Evolutionary conservation across 2,329 filamentous ascomycete genomes (phyloP).

Genomic region (Stachybotrys echinatus): DNA sequence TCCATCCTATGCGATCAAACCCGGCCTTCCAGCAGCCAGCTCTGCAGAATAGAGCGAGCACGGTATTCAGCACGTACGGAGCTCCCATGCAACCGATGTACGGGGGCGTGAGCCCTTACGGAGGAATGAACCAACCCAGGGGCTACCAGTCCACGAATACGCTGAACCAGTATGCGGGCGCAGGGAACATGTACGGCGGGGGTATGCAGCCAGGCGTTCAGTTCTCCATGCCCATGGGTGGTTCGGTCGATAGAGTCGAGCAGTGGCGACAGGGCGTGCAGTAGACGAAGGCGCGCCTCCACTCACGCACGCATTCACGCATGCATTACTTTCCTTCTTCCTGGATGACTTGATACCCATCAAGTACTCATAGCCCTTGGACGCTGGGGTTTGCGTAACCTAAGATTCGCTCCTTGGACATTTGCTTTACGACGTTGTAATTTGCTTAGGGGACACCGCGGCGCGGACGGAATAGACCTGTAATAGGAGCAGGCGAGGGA

Average conservation of each 20-base stretch:
- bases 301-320: background rate
- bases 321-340: background rate
- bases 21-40: constrained; percentile 15
- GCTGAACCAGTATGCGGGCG: constrained; percentile 14
- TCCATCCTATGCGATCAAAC: constrained; percentile 18
- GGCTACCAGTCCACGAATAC: constrained; percentile 3
- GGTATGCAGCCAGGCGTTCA: constrained; percentile 21
- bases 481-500: background rate
- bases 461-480: background rate
- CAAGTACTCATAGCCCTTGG: background rate
- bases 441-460: background rate
- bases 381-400: background rate
- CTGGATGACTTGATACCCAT: constrained; percentile 8
- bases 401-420: background rate
- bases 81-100: constrained; percentile 17
- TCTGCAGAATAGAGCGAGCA: constrained; percentile 22
- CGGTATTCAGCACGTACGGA: constrained; percentile 23
- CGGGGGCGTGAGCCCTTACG: constrained; percentile 11
- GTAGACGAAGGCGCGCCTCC: too few species aligned
- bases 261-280: constrained; percentile 37
- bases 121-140: constrained; percentile 7
- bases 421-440: background rate
- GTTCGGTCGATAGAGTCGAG: constrained; percentile 31
- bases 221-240: constrained; percentile 16
- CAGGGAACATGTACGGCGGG: constrained; percentile 20